Percentiles rank a stretch among this genome's conserved stretches.
Evolutionary conservation across 73 alveolate species (phyloP).

Genomic region (Vitrella brassicaformis): DNA sequence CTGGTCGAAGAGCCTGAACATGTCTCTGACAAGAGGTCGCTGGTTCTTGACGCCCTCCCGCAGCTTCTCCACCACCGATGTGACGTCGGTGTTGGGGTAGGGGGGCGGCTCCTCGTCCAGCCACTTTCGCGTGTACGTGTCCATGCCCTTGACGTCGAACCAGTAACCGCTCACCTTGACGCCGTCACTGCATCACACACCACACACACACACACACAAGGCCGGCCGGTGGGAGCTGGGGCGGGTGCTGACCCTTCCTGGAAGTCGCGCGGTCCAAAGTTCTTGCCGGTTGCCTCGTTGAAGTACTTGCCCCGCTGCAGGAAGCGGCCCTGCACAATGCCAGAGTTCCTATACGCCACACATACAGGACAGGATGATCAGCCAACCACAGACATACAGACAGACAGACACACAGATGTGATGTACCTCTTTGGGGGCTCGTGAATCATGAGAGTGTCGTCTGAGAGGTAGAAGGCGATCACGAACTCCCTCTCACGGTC

Average conservation of each 20-base stretch:
- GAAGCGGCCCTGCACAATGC: conserved; percentile 66
- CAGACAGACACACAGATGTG: not conserved
- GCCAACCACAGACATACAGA: not conserved
- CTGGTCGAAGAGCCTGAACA: conserved; percentile 33
- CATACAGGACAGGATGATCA: no score
- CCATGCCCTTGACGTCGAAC: conserved; percentile 45
- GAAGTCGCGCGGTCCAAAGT: conserved; percentile 48
- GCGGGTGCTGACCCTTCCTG: no score
- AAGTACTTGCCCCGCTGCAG: conserved; percentile 61
- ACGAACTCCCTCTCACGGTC: not conserved
- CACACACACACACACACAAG: no score
- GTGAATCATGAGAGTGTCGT: conserved; percentile 34
- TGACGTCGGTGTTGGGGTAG: not conserved
- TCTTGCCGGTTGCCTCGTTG: conserved; percentile 42
- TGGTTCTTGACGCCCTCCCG: conserved; percentile 30
- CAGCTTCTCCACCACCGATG: conserved; percentile 3
- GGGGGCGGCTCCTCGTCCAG: not conserved
- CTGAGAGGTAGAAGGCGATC: not conserved
- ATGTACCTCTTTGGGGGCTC: conserved; percentile 34
- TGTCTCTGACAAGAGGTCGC: conserved; percentile 28
- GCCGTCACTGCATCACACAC: no score
- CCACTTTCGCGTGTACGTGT: conserved; percentile 45
- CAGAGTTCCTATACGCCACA: conserved; percentile 65
- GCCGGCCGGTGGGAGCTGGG: no score
- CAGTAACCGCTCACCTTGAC: conserved; percentile 46